Evolutionary conservation across 148 eudicot genomes (phyloP).

Genomic region (Fagopyrum homotropicum): DNA sequence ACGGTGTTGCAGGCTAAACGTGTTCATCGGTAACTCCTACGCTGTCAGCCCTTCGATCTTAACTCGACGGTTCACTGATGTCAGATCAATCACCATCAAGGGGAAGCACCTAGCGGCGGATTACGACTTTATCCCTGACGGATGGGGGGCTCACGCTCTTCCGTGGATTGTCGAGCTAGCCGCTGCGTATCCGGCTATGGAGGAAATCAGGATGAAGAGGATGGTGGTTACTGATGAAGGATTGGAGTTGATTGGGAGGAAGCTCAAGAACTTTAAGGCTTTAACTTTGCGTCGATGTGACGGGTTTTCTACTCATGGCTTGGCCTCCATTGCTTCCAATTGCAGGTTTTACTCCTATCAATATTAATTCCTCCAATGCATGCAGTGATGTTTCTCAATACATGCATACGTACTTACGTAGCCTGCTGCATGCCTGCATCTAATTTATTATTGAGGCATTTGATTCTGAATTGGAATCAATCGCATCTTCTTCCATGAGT

Average conservation of each 20-base stretch:
- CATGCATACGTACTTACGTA: background rate
- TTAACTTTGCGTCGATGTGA: constrained; percentile 69
- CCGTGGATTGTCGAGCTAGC: constrained; percentile 80
- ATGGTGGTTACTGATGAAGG: constrained; percentile 73
- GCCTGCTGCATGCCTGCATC: too few species aligned
- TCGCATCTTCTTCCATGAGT: too few species aligned
- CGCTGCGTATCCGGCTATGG: constrained; percentile 35
- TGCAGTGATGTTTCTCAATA: background rate
- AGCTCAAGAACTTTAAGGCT: constrained; percentile 53
- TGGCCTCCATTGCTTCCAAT: constrained; percentile 77
- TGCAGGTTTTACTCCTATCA: constrained; percentile 43
- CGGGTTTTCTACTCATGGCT: constrained; percentile 71
- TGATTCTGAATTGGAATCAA: too few species aligned
- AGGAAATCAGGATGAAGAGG: constrained; percentile 67
- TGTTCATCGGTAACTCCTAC: constrained; percentile 82
- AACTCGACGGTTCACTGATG: constrained; percentile 51
- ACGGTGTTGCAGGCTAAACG: constrained; percentile 46
- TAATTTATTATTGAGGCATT: too few species aligned
- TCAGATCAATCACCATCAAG: constrained; percentile 50
- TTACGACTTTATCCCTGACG: constrained; percentile 66
- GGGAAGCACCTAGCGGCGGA: constrained; percentile 84
- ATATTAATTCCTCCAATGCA: too few species aligned
- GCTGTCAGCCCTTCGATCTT: constrained; percentile 57
- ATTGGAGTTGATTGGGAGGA: constrained; percentile 53
- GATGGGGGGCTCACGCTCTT: constrained; percentile 66